Conservation (phyloP, 495 filamentous ascomycete genomes). For the Penicillium turbatum region DNA sequence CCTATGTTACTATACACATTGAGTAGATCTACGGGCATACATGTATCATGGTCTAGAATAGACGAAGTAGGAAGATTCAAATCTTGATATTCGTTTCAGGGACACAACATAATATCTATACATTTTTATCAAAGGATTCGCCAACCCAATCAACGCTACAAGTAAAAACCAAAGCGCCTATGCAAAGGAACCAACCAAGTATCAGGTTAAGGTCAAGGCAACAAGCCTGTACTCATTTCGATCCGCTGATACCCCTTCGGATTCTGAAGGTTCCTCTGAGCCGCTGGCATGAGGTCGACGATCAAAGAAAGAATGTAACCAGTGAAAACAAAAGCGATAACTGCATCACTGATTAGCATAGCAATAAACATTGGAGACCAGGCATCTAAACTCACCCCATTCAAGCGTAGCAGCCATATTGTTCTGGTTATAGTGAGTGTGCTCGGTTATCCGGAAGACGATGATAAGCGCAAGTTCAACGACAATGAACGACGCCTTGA, state of each 20-base stretch:
- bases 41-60: too few relatives aligned
- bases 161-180: not conserved
- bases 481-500: conserved; percentile 22
- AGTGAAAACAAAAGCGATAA: conserved; percentile 21
- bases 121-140: not conserved
- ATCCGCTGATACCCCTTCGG: conserved; percentile 17
- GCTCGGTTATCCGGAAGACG: conserved; percentile 16
- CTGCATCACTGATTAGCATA: not conserved
- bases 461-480: conserved; percentile 18
- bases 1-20: too few relatives aligned
- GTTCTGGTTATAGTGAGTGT: conserved; percentile 8
- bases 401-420: conserved; percentile 20
- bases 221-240: conserved; percentile 14
- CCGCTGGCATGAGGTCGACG: conserved; percentile 13
- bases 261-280: conserved; percentile 1
- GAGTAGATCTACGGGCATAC: too few relatives aligned
- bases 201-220: conserved; percentile 1
- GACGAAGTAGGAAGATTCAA: not conserved
- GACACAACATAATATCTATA: not conserved
- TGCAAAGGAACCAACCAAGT: not conserved
- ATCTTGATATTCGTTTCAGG: conserved; percentile 5
- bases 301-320: conserved; percentile 21
- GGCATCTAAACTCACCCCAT: conserved; percentile 12
- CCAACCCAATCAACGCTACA: not conserved
- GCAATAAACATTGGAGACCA: not conserved